These are phyloP conservation scores for Skeletonema costatum DNA, from an alignment of 108 stramenopile genomes.

Conservation along the genomic window DNA sequence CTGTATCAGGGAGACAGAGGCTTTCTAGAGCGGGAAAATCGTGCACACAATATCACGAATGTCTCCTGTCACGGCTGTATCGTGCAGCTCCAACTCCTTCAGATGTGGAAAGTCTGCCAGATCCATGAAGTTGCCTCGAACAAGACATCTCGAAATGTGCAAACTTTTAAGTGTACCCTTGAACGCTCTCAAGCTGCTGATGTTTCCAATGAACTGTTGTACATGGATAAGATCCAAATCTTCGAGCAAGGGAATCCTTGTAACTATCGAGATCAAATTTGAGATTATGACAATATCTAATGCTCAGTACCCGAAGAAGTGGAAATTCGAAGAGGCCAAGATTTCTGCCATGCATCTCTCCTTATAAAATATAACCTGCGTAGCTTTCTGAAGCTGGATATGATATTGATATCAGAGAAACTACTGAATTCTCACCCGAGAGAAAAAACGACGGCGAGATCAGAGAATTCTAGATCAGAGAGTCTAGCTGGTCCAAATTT, in stretches of 20 bases:
- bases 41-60: not conserved
- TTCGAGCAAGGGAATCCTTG: not conserved
- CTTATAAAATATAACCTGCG: not conserved
- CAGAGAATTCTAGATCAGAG: too few relatives aligned
- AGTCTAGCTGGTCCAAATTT: too few relatives aligned
- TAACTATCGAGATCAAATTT: not conserved
- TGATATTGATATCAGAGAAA: not conserved
- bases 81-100: too few relatives aligned
- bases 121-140: too few relatives aligned
- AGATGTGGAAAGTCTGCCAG: too few relatives aligned
- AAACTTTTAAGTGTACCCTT: not conserved
- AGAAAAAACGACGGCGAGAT: too few relatives aligned
- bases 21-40: not conserved
- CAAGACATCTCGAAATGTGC: too few relatives aligned
- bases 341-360: not conserved
- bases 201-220: not conserved
- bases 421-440: too few relatives aligned
- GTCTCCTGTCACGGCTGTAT: too few relatives aligned
- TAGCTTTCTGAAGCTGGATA: not conserved
- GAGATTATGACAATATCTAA: not conserved
- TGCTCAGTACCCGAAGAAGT: not conserved
- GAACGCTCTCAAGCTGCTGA: not conserved
- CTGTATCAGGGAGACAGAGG: not conserved
- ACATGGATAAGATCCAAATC: not conserved
- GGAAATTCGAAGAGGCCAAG: not conserved